Evolutionary conservation across 106 monocot species (phyloP), one percentile per base, ranked within the genome.

Genomic region (Dendrobium officinale): DNA sequence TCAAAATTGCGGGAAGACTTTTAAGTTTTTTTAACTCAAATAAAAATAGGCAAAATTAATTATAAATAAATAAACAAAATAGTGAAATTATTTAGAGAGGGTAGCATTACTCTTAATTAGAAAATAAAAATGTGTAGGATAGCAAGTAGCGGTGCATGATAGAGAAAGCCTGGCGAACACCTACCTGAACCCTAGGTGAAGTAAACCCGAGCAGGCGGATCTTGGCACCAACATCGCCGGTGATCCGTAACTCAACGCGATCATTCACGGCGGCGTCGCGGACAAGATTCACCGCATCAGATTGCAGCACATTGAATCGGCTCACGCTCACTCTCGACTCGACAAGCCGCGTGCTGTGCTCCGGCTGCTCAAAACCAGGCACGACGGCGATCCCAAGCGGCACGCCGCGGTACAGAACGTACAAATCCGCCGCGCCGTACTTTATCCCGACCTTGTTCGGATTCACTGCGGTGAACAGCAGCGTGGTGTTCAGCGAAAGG

Each of bases 371-470:
- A 85, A 96, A 96, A 9, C 84, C 87, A 2, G 95, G 95, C 6
- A 96, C 83, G 20, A 67, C 73, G 33, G 91, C 95, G 9, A 86
- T 68, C 44, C 95, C 95, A 9, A 96, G 89, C 67, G 95, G 95
- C 9, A 96, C 89, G 51, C 95, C 95, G 70, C 80, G 84, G 88
- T 96, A 90, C 89, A 96, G 86, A 33, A 96, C 91, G 80, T 80
- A 85, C 83, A 96, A 87, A 56, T 54, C 51, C 15, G 89, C 80
- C 2, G 80, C 48, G 42, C 78, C 89, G 86, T 93, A 96, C 73
- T 81, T 78, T 67, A 92, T 88, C 37, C 84, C 95, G 13, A 90
- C 92, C 81, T 88, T 88, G 84, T 96, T 96, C 8, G 93, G 96
- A 80, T 93, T 96, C 27, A 75, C 79, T 37, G 95, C 95, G 27